phyloP scores from a whole-genome alignment of 2,329 filamentous ascomycete genomes.

The Diaporthe velutina region DNA sequence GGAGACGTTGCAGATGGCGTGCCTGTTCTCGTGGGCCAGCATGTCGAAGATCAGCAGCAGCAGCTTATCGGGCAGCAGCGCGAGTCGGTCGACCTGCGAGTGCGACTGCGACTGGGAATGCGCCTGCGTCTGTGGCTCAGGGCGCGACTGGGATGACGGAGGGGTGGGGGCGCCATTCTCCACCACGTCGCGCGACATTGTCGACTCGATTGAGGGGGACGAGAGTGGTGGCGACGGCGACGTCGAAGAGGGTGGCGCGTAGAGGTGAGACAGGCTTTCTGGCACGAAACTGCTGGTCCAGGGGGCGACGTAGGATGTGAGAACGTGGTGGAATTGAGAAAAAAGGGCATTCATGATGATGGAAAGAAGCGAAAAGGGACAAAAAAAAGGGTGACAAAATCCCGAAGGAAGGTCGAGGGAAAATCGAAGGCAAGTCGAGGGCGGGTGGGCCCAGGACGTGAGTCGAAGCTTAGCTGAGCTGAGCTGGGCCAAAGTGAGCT shows the following conservation, averaged over 20 bases:
- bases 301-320: slow-evolving; percentile 26
- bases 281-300: slow-evolving; percentile 1
- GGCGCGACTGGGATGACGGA: not conserved
- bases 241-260: slow-evolving; percentile 7
- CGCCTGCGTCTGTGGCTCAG: not conserved
- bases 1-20: slow-evolving; percentile 58
- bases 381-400: not conserved
- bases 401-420: slow-evolving; percentile 3
- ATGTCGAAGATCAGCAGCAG: slow-evolving; percentile 56
- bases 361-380: not conserved
- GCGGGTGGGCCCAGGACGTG: slow-evolving; percentile 19
- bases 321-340: slow-evolving; percentile 25
- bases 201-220: slow-evolving; percentile 11
- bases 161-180: slow-evolving; percentile 23
- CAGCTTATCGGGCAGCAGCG: slow-evolving; percentile 54
- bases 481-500: slow-evolving; percentile 23
- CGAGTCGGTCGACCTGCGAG: slow-evolving; percentile 40
- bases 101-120: not conserved
- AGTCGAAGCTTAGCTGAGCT: slow-evolving; percentile 13
- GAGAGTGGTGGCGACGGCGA: not conserved
- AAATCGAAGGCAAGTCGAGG: not conserved
- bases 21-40: slow-evolving; percentile 49
- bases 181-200: slow-evolving; percentile 33
- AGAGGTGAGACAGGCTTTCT: slow-evolving; percentile 21
- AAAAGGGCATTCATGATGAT: slow-evolving; percentile 24